A percentile compares a stretch with the other conserved stretches of the same genome.
phyloP scores from a whole-genome alignment of 768 basidiomycete species.

The Collybia nuda region DNA sequence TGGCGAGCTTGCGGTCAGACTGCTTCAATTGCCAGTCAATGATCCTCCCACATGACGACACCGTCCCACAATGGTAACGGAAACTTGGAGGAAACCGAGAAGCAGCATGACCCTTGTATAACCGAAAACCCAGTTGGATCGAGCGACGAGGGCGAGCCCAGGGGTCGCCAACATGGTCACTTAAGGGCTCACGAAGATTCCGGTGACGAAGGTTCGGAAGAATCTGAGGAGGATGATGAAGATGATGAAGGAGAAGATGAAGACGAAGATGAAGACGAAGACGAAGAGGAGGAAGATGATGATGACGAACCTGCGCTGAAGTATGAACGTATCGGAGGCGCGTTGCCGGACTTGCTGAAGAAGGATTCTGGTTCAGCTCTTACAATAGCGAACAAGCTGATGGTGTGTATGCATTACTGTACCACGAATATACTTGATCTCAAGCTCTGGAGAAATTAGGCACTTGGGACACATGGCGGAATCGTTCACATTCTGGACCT shows the following conservation, averaged over 20 bases:
- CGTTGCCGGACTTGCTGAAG: conserved; percentile 73
- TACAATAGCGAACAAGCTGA: conserved; percentile 65
- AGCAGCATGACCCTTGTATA: not conserved
- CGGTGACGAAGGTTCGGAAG: conserved; percentile 24
- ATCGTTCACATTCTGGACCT: conserved; percentile 85
- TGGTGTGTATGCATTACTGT: conserved; percentile 43
- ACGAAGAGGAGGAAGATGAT: conserved; percentile 66
- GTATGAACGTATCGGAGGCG: conserved; percentile 79
- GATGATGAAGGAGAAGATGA: conserved; percentile 29
- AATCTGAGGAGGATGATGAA: conserved; percentile 17
- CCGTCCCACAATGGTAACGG: not conserved
- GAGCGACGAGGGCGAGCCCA: not conserved
- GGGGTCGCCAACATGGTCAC: not conserved
- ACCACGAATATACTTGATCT: conserved; percentile 7
- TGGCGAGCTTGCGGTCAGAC: not conserved
- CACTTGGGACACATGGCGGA: conserved; percentile 91
- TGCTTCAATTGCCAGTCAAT: not conserved
- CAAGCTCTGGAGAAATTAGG: conserved; percentile 43
- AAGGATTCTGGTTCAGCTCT: conserved; percentile 90
- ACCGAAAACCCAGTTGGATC: not conserved
- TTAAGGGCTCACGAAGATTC: conserved; percentile 9
- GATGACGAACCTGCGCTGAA: conserved; percentile 93
- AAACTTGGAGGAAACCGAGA: conserved; percentile 4
- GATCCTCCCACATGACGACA: not conserved
- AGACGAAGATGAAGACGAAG: conserved; percentile 49